Percentiles rank a stretch among this genome's conserved stretches.
Conservation (phyloP, 768 basidiomycete species). For the Tricholoma matsutake region DNA sequence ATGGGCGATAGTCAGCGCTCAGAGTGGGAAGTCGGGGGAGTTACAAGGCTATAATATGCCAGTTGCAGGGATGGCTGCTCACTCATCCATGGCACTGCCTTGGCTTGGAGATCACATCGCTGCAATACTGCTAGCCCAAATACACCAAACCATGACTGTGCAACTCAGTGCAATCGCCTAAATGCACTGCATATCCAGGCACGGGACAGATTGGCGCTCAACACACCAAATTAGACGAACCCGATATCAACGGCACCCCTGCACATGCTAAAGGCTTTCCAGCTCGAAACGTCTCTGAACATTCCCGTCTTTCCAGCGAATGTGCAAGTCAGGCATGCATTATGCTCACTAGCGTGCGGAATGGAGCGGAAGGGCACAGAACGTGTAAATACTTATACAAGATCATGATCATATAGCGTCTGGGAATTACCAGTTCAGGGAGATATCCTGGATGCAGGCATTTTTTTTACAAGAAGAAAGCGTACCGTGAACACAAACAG, state of each 20-base stretch:
- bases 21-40: background rate
- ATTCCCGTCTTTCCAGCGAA: no score
- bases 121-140: no score
- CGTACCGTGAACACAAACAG: background rate
- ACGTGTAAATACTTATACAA: background rate
- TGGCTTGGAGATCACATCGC: no score
- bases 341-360: background rate
- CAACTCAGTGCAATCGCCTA: no score
- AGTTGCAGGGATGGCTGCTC: background rate
- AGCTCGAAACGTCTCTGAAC: background rate
- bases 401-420: background rate
- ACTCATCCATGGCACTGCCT: background rate
- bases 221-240: background rate
- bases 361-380: background rate
- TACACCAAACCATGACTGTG: no score
- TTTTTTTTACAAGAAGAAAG: background rate
- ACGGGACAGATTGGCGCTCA: no score
- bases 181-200: no score
- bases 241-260: background rate
- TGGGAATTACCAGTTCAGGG: background rate
- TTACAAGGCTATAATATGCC: background rate
- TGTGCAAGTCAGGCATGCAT: background rate
- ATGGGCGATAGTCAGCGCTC: background rate
- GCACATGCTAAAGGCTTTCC: background rate
- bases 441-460: no score